phyloP scores from a whole-genome alignment of 176 grass and related monocot genomes.

The Paspalum vaginatum region DNA sequence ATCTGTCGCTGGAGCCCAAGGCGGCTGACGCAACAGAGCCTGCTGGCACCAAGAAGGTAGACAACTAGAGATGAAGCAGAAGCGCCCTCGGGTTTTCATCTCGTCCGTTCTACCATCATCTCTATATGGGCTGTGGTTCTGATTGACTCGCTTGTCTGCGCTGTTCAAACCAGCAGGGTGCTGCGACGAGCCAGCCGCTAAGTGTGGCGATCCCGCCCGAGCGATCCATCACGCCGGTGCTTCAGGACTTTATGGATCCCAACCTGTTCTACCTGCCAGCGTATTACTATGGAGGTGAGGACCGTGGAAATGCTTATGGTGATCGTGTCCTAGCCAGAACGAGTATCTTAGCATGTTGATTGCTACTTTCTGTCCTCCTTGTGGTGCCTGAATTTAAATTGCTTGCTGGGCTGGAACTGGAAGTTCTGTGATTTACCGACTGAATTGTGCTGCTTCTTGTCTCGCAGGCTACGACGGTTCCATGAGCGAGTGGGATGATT shows the following conservation, averaged over 20 bases:
- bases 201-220: slow-evolving; percentile 59
- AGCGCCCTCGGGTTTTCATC: slow-evolving; percentile 12
- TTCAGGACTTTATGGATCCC: slow-evolving; percentile 88
- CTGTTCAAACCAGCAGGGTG: slow-evolving; percentile 39
- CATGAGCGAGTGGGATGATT: slow-evolving; percentile 75
- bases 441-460: background rate
- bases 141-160: background rate
- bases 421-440: slow-evolving; percentile 3
- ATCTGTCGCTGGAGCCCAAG: slow-evolving; percentile 70
- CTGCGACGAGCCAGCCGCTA: slow-evolving; percentile 57
- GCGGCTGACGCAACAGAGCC: slow-evolving; percentile 38
- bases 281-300: slow-evolving; percentile 84
- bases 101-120: slow-evolving; percentile 19
- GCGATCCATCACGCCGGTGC: slow-evolving; percentile 67
- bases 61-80: slow-evolving; percentile 23
- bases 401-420: background rate
- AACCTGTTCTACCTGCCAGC: slow-evolving; percentile 71
- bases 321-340: background rate
- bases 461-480: slow-evolving; percentile 84
- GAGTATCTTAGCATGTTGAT: background rate
- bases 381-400: background rate
- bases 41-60: slow-evolving; percentile 49
- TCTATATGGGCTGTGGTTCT: slow-evolving; percentile 21
- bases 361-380: background rate
- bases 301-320: background rate